A percentile compares a stretch with the other conserved stretches of the same genome.
Conservation (phyloP, 768 basidiomycete species). For the Trametes gibbosa region DNA sequence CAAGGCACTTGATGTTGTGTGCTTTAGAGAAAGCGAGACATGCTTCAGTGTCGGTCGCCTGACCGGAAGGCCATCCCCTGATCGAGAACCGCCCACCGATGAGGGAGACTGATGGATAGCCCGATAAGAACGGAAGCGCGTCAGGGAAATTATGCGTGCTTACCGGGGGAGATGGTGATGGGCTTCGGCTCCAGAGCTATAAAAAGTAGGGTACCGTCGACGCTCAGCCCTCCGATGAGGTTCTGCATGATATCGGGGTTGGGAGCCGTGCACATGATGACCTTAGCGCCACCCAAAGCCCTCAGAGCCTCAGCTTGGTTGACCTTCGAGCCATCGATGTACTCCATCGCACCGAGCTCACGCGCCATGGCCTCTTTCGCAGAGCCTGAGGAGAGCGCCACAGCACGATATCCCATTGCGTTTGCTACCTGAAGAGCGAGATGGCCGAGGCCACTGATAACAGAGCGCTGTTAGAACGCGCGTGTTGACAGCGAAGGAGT, state of each 20-base stretch:
- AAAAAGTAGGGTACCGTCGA: slow-evolving; percentile 24
- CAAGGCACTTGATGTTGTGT: slow-evolving; percentile 22
- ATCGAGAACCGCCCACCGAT: slow-evolving; percentile 25
- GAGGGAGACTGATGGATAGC: slow-evolving; percentile 3
- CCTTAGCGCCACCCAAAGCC: slow-evolving; percentile 38
- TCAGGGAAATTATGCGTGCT: neutral
- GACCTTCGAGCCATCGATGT: slow-evolving; percentile 32
- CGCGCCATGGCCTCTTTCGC: slow-evolving; percentile 33
- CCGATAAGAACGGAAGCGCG: neutral
- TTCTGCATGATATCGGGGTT: slow-evolving; percentile 14
- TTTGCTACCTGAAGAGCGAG: slow-evolving; percentile 34
- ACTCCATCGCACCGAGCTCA: slow-evolving; percentile 38
- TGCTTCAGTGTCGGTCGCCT: slow-evolving; percentile 23
- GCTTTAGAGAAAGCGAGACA: slow-evolving; percentile 18
- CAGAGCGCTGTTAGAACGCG: neutral
- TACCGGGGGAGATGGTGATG: slow-evolving; percentile 20
- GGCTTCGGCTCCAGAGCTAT: slow-evolving; percentile 18
- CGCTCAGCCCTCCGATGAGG: slow-evolving; percentile 22
- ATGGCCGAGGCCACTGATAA: slow-evolving; percentile 31
- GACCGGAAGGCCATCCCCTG: slow-evolving; percentile 24
- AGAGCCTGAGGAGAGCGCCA: slow-evolving; percentile 33
- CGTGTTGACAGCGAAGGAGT: no score
- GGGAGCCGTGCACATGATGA: slow-evolving; percentile 36
- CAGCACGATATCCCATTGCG: slow-evolving; percentile 36
- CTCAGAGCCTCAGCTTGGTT: slow-evolving; percentile 31